Conservation (phyloP, 768 basidiomycete species). For the Ramaria sp. region DNA sequence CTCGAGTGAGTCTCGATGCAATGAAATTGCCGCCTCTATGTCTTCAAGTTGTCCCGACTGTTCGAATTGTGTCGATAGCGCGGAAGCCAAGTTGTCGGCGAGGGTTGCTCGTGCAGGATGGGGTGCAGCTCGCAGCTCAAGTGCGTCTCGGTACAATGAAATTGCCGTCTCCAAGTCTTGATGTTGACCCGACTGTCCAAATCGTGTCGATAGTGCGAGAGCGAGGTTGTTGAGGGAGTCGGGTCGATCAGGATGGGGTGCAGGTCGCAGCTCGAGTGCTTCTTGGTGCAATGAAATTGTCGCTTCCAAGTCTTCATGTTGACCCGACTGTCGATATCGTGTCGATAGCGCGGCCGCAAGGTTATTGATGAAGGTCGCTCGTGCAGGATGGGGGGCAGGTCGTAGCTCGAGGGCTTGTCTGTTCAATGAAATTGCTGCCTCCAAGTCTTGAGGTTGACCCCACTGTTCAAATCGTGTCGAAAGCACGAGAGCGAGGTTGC, state of each 20-base stretch:
- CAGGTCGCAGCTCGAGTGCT: conserved; percentile 2
- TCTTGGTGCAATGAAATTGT: conserved; percentile 18
- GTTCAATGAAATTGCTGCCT: conserved; percentile 13
- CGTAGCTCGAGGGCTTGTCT: conserved; percentile 7
- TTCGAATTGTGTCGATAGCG: conserved; percentile 15
- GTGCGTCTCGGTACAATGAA: not conserved
- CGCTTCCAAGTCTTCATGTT: conserved; percentile 16
- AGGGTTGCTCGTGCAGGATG: conserved; percentile 9
- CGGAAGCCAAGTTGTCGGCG: conserved; percentile 11
- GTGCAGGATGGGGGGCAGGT: conserved; percentile 9
- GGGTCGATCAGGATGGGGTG: conserved; percentile 12
- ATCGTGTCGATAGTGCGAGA: conserved; percentile 18
- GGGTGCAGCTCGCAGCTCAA: conserved; percentile 11
- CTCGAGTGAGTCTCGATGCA: conserved; percentile 10
- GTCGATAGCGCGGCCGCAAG: conserved; percentile 13
- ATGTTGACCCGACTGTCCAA: conserved; percentile 14
- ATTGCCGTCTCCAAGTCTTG: conserved; percentile 23
- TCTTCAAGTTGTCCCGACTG: conserved; percentile 18
- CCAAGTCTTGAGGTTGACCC: conserved; percentile 7
- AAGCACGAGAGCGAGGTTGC: too few relatives aligned
- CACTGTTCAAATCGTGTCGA: too few relatives aligned
- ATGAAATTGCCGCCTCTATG: conserved; percentile 18
- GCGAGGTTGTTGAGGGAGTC: conserved; percentile 18
- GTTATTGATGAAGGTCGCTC: conserved; percentile 7
- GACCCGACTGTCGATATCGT: conserved; percentile 19